Evolutionary conservation across 371 early-diverging fungal species (phyloP), one percentile per base, ranked within the genome.

Genomic region (Chytridium lagenaria): DNA sequence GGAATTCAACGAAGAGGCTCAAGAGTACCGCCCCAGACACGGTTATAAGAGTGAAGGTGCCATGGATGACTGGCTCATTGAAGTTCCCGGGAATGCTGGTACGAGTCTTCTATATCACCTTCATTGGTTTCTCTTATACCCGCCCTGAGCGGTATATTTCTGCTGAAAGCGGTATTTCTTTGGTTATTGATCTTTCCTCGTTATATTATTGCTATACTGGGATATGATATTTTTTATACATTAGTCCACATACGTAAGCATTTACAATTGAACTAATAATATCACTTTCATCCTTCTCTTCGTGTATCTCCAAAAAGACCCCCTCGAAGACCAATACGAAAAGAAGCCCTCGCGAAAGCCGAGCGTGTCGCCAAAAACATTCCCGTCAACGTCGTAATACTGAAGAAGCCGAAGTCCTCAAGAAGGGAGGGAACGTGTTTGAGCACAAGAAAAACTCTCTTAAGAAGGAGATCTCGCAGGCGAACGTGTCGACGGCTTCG

Each of bases 1-100:
- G 88, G 94, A 90, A 51, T 97, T 78, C 79, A 95, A 98, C 79
- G 98, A 98, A 71, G 91, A 86, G 1, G 84, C 87, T 72, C 91
- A 93, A 69, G 93, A 96, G 77, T 96, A 92, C 82, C 87, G 87
- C 38, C 95, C 96, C 65, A 88, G 93, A 57, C 99, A 90, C 87
- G 99, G 99, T 40, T 97, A 94, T 83, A 88, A 91, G 78, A 91
- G 92, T 67, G 82, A 86, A 49, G 91, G 92, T 59, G 76, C 88
- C 67, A 64, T 80, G 49, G 78, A 81, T 40, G 94, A 94, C 80
- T 98, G 98, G 96, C 75, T 96, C 69, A 89, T 95, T 57, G 97
- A 96, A 81, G 95, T 97, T 1, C 93, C 94, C 34, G 85, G 88
- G 40, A 87, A 90, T 66, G 86, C 81, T 51, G 85, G 86, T 84